Percentiles rank a stretch among this genome's conserved stretches.
Conservation (phyloP, 805 yeast species). For the Barnettozyma siamensis region DNA sequence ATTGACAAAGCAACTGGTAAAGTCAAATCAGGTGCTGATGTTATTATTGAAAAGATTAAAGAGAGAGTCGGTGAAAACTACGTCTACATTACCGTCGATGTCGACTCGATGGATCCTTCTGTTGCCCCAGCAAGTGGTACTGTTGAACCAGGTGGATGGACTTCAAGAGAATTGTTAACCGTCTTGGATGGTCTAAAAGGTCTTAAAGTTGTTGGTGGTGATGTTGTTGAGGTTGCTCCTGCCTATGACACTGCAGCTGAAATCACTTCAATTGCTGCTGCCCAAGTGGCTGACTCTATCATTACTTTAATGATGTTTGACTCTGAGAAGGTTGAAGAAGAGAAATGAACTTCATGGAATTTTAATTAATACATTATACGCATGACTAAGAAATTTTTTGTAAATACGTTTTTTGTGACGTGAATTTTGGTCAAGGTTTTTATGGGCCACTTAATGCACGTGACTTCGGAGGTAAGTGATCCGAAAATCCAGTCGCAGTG, state of each 20-base stretch:
- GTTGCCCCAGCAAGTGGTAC: constrained; percentile 51
- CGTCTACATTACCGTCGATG: constrained; percentile 44
- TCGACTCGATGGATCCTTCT: constrained; percentile 47
- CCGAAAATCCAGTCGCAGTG: too few species aligned
- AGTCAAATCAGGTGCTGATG: constrained; percentile 30
- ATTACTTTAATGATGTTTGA: constrained; percentile 35
- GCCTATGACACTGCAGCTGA: constrained; percentile 63
- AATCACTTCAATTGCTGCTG: constrained; percentile 58
- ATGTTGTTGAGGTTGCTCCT: constrained; percentile 53
- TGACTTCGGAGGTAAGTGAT: too few species aligned
- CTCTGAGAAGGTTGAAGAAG: too few species aligned
- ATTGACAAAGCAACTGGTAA: constrained; percentile 2
- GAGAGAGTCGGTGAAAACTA: constrained; percentile 33
- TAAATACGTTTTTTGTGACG: too few species aligned
- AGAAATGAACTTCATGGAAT: too few species aligned
- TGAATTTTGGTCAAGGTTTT: too few species aligned
- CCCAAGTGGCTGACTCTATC: constrained; percentile 51
- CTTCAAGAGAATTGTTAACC: constrained; percentile 39
- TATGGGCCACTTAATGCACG: too few species aligned
- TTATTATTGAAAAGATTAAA: constrained; percentile 32
- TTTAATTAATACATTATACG: too few species aligned
- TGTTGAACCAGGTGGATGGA: constrained; percentile 49
- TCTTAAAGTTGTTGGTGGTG: constrained; percentile 42
- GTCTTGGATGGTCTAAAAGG: constrained; percentile 41
- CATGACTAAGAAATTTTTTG: too few species aligned